Evolutionary conservation across 2,329 filamentous ascomycete species (phyloP), one percentile per base, ranked within the genome.

Genomic region (Ophiostoma triangulosporum): DNA sequence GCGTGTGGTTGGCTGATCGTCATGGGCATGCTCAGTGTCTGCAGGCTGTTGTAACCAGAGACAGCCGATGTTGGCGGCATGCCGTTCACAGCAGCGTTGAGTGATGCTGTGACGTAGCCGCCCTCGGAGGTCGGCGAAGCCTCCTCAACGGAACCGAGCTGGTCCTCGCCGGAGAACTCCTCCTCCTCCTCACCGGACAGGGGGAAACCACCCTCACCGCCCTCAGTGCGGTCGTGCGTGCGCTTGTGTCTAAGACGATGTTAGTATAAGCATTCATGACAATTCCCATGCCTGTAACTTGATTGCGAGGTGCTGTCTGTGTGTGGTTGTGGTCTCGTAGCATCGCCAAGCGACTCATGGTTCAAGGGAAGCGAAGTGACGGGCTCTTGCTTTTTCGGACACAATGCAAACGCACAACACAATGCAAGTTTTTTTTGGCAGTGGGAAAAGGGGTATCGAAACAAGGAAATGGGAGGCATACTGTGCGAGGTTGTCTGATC

Each of bases 401-500:
- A 58, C 66, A 69, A 67, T 63, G 61, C 66, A 67, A 60, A 62
- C 63, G 66, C 69, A 69, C 70, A 57, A 54, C 54, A 56, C 50
- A 55, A 55, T 49, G 51, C 51, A 56, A 55, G 51, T 50, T 59
- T 63, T 64, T 60, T 12, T 8, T 49, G 64, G 59, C 64, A 62
- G 64, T 60, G 64, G 62, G 46, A 60, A 64, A 64, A 60, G 57
- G 68, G 43, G 59, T 57, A 63, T 59, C 64, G 58, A 68, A 58
- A 64, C 57, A 58, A 65, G 69, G 60, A 64, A 71, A 69, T 68
- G 59, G 63, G 65, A 65, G 62, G 65, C 80, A 72, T 88, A 95
- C 86, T 98, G 93, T 69, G 93, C 93, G 71, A 98, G 85, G 69
- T 98, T 98, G 74, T 98, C 93, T 65, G 91, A 97, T 72, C 93